Percentiles rank a stretch among this genome's conserved stretches.
phyloP scores from a whole-genome alignment of 306 rosid genomes.

The Ormosia emarginata region DNA sequence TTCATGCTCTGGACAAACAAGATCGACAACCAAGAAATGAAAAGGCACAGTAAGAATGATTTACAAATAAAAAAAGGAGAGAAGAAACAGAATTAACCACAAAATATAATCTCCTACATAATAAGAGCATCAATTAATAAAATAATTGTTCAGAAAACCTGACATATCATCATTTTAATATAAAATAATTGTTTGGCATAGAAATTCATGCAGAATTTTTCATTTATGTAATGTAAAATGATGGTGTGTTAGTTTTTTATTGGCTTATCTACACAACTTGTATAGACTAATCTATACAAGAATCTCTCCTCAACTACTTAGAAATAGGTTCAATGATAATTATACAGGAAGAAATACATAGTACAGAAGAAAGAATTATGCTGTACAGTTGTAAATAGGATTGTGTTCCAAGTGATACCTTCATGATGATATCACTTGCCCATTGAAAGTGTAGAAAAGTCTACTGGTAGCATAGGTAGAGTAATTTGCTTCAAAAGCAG shows the following conservation, averaged over 20 bases:
- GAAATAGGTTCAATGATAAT: neutral
- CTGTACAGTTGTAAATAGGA: neutral
- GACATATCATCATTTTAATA: neutral
- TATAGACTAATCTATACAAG: neutral
- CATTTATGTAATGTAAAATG: neutral
- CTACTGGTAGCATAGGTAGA: neutral
- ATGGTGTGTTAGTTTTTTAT: neutral
- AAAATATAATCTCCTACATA: slow-evolving; percentile 5
- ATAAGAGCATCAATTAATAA: neutral
- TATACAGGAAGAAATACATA: neutral
- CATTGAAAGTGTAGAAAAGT: slow-evolving; percentile 4
- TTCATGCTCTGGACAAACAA: slow-evolving; percentile 36
- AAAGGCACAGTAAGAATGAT: neutral
- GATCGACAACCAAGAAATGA: neutral
- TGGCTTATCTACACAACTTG: neutral
- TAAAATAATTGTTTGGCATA: neutral
- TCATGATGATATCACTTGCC: neutral
- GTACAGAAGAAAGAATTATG: neutral
- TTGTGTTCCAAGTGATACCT: neutral
- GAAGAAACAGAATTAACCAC: neutral
- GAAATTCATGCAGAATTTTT: neutral
- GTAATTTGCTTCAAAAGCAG: neutral
- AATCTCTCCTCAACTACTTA: neutral
- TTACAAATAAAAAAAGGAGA: neutral
- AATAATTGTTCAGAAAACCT: neutral